Conservation (phyloP, 2,329 filamentous ascomycete species). For the Colletotrichum tropicicola region DNA sequence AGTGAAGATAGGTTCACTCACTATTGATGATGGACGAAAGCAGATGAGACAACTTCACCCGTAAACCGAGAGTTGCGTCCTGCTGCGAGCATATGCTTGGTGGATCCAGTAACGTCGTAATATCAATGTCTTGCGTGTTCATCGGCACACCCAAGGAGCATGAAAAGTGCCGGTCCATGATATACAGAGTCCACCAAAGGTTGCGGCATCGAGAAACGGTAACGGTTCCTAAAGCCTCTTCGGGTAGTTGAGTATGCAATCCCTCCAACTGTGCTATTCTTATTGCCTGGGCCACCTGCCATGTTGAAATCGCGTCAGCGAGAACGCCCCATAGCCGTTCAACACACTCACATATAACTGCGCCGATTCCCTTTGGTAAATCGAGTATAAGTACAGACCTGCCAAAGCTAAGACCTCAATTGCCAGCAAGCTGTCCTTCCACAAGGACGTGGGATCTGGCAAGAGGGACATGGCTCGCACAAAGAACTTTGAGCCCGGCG, state of each 20-base stretch:
- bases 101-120: constrained; percentile 39
- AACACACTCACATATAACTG: constrained; percentile 36
- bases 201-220: constrained; percentile 44
- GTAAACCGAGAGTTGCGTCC: constrained; percentile 42
- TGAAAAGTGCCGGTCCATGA: constrained; percentile 49
- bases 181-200: constrained; percentile 52
- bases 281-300: constrained; percentile 48
- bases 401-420: constrained; percentile 46
- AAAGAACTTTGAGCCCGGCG: constrained; percentile 43
- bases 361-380: constrained; percentile 43
- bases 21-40: constrained; percentile 45
- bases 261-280: constrained; percentile 51
- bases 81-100: constrained; percentile 36
- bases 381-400: constrained; percentile 47
- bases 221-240: constrained; percentile 41
- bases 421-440: constrained; percentile 47
- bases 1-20: constrained; percentile 30
- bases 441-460: constrained; percentile 42
- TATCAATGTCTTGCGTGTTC: constrained; percentile 47
- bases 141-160: constrained; percentile 48
- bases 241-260: constrained; percentile 48
- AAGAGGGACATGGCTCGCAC: constrained; percentile 45
- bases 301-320: not conserved
- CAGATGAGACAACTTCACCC: constrained; percentile 45
- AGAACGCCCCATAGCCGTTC: not conserved